phyloP scores from a whole-genome alignment of 1,284 basidiomycete genomes.

The Moesziomyces parantarcticus region DNA sequence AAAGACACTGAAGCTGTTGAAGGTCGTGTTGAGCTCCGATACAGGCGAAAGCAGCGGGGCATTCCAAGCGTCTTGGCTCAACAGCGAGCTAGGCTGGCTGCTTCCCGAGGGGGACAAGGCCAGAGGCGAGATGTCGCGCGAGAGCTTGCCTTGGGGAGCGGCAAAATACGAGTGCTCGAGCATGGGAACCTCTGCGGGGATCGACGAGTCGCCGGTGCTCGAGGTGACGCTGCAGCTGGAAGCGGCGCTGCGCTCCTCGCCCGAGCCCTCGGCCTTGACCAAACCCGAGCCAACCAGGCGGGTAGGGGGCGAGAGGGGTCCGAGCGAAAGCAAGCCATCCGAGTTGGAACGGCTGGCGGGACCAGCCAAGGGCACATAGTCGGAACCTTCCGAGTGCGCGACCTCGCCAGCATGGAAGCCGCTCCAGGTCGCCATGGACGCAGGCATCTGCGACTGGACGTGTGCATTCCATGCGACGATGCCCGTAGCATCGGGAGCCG shows the following conservation, averaged over 20 bases:
- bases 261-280: conserved; percentile 6
- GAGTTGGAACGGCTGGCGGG: conserved; percentile 27
- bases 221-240: conserved; percentile 39
- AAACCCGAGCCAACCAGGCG: conserved; percentile 2
- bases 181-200: conserved; percentile 11
- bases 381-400: conserved; percentile 8
- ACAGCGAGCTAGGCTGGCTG: conserved; percentile 15
- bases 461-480: conserved; percentile 44
- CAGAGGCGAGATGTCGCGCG: conserved; percentile 23
- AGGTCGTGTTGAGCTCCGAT: conserved; percentile 25
- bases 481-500: conserved; percentile 17
- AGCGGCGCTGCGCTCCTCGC: conserved; percentile 15
- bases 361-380: conserved; percentile 8
- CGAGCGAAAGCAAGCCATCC: conserved; percentile 25
- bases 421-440: conserved; percentile 24
- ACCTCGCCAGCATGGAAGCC: conserved; percentile 16
- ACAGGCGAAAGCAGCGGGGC: conserved; percentile 28
- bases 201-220: conserved; percentile 19
- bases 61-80: conserved; percentile 21
- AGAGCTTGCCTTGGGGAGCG: conserved; percentile 2
- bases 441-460: conserved; percentile 33
- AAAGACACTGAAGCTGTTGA: conserved; percentile 27
- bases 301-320: conserved; percentile 26
- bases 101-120: conserved; percentile 12
- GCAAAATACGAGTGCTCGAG: conserved; percentile 28